Conservation (phyloP, 2,329 filamentous ascomycete species). For the Alternaria ethzedia region DNA sequence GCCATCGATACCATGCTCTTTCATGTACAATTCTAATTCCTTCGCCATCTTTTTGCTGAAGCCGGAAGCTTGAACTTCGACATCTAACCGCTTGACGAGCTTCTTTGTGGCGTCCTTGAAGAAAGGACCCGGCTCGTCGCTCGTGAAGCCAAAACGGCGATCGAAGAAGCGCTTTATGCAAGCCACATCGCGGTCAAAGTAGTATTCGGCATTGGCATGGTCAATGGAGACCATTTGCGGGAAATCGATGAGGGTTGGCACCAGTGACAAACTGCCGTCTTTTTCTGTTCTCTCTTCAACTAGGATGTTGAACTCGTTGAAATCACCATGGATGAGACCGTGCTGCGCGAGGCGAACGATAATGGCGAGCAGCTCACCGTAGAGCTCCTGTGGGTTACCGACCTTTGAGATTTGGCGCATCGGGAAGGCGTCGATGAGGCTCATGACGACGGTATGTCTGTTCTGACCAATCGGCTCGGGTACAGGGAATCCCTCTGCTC, state of each 20-base stretch:
- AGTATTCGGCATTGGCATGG: slow-evolving; percentile 91
- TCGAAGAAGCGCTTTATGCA: slow-evolving; percentile 96
- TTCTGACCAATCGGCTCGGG: slow-evolving; percentile 88
- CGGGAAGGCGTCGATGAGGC: slow-evolving; percentile 88
- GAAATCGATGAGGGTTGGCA: slow-evolving; percentile 93
- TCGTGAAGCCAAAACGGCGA: slow-evolving; percentile 84
- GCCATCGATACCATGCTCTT: slow-evolving; percentile 67
- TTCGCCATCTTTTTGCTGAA: slow-evolving; percentile 98
- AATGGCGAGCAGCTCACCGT: slow-evolving; percentile 87
- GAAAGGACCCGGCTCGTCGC: slow-evolving; percentile 81
- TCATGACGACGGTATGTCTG: slow-evolving; percentile 96
- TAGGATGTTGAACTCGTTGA: slow-evolving; percentile 98
- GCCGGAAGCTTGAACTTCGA: slow-evolving; percentile 87
- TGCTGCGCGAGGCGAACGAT: slow-evolving; percentile 83
- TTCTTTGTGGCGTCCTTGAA: slow-evolving; percentile 83
- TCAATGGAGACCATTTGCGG: slow-evolving; percentile 98
- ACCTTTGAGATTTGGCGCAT: slow-evolving; percentile 86
- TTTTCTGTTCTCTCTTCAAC: slow-evolving; percentile 72
- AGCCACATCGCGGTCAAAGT: slow-evolving; percentile 94
- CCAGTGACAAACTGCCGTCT: slow-evolving; percentile 60
- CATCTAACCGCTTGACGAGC: slow-evolving; percentile 75
- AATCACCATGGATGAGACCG: slow-evolving; percentile 95
- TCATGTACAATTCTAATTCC: slow-evolving; percentile 90
- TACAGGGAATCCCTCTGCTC: slow-evolving; percentile 85
- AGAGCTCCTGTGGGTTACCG: slow-evolving; percentile 82